These are phyloP conservation scores for Daucus carota DNA, from an alignment of 129 eudicot genomes.

Conservation along the genomic window DH1_v3.0 NC_030383.2:14592001-14592500, in stretches of 20 bases:
- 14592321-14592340: neutral
- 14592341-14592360: conserved; percentile 24
- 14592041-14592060: no score
- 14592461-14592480: conserved; percentile 94
- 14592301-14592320: neutral
- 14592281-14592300: conserved; percentile 37
- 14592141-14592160: conserved; percentile 46
- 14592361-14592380: conserved; percentile 77
- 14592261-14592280: conserved; percentile 62
- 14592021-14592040: no score
- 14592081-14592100: neutral
- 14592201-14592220: conserved; percentile 4
- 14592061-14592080: neutral
- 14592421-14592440: conserved; percentile 92
- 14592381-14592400: conserved; percentile 87
- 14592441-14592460: conserved; percentile 82
- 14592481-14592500: conserved; percentile 89
- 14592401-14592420: conserved; percentile 98
- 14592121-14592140: conserved; percentile 28
- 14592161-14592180: conserved; percentile 36
- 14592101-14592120: neutral
- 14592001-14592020: no score
- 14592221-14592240: conserved; percentile 5
- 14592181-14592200: conserved; percentile 41
- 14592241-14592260: conserved; percentile 38